Conservation (phyloP, 2,329 filamentous ascomycete genomes). For the Allantophomopsis cytisporea region DNA sequence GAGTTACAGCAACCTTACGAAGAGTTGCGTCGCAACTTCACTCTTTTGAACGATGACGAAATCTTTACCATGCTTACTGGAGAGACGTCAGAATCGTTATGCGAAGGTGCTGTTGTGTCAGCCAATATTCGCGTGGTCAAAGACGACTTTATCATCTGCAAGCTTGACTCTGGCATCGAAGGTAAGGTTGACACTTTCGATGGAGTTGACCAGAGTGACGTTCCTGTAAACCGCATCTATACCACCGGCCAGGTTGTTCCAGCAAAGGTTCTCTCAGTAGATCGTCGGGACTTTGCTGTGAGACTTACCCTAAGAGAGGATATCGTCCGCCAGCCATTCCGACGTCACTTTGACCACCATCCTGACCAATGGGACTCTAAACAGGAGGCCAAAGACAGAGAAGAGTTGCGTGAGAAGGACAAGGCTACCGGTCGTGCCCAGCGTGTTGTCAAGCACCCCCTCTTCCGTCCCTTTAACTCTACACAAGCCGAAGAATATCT, state of each 20-base stretch:
- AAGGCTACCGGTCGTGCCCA: conserved; percentile 74
- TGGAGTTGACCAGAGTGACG: conserved; percentile 55
- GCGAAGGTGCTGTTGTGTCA: conserved; percentile 84
- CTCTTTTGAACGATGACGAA: conserved; percentile 55
- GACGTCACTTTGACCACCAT: conserved; percentile 55
- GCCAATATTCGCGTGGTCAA: conserved; percentile 81
- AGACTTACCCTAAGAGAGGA: conserved; percentile 80
- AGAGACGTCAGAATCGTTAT: conserved; percentile 73
- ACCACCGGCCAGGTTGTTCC: conserved; percentile 72
- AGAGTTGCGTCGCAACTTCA: conserved; percentile 75
- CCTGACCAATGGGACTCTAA: conserved; percentile 78
- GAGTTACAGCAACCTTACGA: conserved; percentile 90
- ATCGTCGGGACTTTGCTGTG: conserved; percentile 72
- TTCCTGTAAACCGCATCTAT: conserved; percentile 61
- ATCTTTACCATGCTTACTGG: conserved; percentile 96
- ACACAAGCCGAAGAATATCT: conserved; percentile 89
- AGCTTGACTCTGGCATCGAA: conserved; percentile 88
- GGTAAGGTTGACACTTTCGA: conserved; percentile 75
- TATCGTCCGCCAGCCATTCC: conserved; percentile 59
- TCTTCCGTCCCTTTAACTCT: conserved; percentile 89
- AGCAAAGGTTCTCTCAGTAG: conserved; percentile 77
- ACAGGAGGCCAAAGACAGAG: conserved; percentile 69
- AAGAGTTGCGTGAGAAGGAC: conserved; percentile 75
- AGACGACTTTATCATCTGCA: conserved; percentile 85
- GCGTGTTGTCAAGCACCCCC: conserved; percentile 92